phyloP scores from a whole-genome alignment of 805 yeast genomes.

The Tetrapisispora iriomotensis region DNA sequence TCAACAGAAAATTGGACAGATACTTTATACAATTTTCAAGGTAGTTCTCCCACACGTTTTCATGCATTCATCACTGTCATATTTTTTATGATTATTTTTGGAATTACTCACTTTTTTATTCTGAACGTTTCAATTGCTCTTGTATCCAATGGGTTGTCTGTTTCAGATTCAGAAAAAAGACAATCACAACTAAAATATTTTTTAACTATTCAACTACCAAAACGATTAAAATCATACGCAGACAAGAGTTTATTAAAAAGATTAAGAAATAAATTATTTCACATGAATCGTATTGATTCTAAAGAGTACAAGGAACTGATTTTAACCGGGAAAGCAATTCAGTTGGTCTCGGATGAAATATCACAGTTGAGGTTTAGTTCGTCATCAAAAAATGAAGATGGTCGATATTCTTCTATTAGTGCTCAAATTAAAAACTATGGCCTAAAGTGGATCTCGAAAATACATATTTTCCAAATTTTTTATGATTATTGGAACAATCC shows the following conservation, averaged over 20 bases:
- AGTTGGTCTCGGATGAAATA: not conserved
- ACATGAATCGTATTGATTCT: not conserved
- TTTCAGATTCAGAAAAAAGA: not conserved
- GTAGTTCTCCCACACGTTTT: not conserved
- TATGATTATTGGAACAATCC: too few relatives aligned
- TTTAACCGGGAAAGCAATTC: not conserved
- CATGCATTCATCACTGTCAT: not conserved
- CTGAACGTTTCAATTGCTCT: not conserved
- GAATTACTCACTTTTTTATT: not conserved
- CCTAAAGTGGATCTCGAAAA: too few relatives aligned
- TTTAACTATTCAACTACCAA: not conserved
- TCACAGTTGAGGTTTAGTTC: too few relatives aligned
- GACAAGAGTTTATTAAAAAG: not conserved
- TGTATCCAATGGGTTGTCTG: not conserved
- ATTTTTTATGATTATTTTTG: not conserved
- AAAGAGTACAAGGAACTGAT: not conserved
- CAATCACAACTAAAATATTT: not conserved
- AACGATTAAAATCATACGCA: not conserved
- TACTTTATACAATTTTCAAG: slow-evolving; percentile 1
- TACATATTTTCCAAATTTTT: too few relatives aligned
- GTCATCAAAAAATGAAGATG: too few relatives aligned
- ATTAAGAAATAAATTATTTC: not conserved
- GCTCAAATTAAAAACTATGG: too few relatives aligned
- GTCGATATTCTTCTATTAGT: too few relatives aligned
- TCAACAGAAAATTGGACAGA: slow-evolving; percentile 4